phyloP scores from a whole-genome alignment of 2,329 filamentous ascomycete genomes.

The Cyclaneusma minus region DNA sequence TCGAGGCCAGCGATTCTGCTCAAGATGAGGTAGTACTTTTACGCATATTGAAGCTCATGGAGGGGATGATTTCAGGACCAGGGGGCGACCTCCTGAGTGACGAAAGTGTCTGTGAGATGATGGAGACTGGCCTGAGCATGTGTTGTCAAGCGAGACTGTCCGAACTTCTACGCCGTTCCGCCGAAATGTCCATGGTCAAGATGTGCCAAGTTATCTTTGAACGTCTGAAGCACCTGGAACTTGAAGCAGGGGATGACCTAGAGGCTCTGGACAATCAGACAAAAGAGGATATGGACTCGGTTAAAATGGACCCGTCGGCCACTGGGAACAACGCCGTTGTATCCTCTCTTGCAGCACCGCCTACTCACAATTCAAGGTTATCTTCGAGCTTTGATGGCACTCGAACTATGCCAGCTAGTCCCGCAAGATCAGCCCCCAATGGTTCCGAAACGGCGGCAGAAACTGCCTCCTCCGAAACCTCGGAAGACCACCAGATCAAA shows the following conservation, averaged over 20 bases:
- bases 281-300: conserved; percentile 52
- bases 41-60: conserved; percentile 93
- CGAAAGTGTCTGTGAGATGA: conserved; percentile 98
- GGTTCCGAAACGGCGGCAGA: conserved; percentile 10
- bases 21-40: conserved; percentile 92
- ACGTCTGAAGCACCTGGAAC: conserved; percentile 73
- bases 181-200: conserved; percentile 92
- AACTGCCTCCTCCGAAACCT: conserved; percentile 15
- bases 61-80: conserved; percentile 90
- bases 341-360: conserved; percentile 30
- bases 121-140: conserved; percentile 94
- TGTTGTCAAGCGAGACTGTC: conserved; percentile 89
- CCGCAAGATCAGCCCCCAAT: conserved; percentile 6
- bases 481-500: conserved; percentile 41
- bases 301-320: conserved; percentile 72
- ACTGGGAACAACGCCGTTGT: conserved; percentile 46
- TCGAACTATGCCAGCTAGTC: conserved; percentile 8
- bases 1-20: conserved; percentile 88
- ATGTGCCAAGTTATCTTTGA: conserved; percentile 99
- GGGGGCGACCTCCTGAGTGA: conserved; percentile 90
- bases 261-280: conserved; percentile 50
- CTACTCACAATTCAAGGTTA: conserved; percentile 17
- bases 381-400: conserved; percentile 28
- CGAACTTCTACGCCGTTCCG: conserved; percentile 76
- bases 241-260: conserved; percentile 53